Conservation (phyloP, 2,329 filamentous ascomycete species). For the Claviceps humidiphila region DNA sequence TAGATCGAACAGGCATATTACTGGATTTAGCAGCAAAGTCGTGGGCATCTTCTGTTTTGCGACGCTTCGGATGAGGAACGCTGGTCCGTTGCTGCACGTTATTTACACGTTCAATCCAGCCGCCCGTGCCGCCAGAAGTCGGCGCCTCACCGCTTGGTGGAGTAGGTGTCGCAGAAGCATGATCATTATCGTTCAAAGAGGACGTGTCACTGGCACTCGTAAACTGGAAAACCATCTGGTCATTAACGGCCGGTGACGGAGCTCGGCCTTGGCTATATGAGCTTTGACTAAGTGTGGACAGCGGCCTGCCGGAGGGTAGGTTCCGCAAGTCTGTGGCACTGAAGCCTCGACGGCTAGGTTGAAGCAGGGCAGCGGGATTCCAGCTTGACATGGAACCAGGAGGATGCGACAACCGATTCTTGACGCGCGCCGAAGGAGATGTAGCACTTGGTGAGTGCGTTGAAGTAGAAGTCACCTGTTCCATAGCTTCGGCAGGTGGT, state of each 20-base stretch:
- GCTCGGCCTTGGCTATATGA: constrained; percentile 8
- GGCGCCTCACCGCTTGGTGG: constrained; percentile 14
- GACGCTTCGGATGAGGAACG: constrained; percentile 49
- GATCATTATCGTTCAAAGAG: constrained; percentile 20
- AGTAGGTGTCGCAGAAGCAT: constrained; percentile 20
- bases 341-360: constrained; percentile 21
- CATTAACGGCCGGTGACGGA: constrained; percentile 9
- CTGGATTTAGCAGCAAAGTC: constrained; percentile 24
- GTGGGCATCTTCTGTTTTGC: constrained; percentile 40
- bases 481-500: background rate
- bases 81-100: constrained; percentile 54
- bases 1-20: constrained; percentile 20
- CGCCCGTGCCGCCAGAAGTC: constrained; percentile 31
- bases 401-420: constrained; percentile 17
- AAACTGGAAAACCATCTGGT: constrained; percentile 29
- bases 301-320: constrained; percentile 13
- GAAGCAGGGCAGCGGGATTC: constrained; percentile 28
- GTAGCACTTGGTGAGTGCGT: background rate
- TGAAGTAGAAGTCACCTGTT: background rate
- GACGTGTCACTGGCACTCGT: constrained; percentile 21
- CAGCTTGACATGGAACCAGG: constrained; percentile 21
- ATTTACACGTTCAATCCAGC: constrained; percentile 64
- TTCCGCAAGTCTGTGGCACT: constrained; percentile 16
- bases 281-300: background rate
- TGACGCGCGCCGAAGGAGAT: constrained; percentile 5